Evolutionary conservation across 345 rosid species (phyloP), one percentile per base, ranked within the genome.

Genomic region (Atalantia buxifolia): DNA sequence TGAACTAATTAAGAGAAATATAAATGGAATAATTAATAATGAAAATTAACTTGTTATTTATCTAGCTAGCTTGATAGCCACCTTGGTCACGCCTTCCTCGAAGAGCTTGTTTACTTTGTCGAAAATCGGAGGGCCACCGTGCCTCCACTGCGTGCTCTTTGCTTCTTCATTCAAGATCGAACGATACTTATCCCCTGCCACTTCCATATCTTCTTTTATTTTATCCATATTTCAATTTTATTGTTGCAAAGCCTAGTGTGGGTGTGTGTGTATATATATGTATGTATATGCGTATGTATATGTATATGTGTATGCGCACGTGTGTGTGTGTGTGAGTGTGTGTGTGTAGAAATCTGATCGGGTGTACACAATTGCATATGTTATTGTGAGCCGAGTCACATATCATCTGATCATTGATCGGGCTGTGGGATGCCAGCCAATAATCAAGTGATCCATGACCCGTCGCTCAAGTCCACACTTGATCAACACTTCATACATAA

Each of bases 41-140:
- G 9, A 64, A 30, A 30, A 42, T 42, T 10, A 42, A 42, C 50
- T 42, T 10, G 16, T 42, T 10, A 42, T 42, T 9, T 12, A 12
- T 42, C 50, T 42, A 12, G 50, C 5, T 42, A 3, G 50, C 50
- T 42, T 42, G 18, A 12, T 12, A 35, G 19, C 53, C 66, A 86
- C 94, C 90, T 88, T 85, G 72, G 91, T 90, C 75, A 87, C 87
- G 86, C 94, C 96, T 81, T 86, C 83, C 68, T 90, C 92, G 36
- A 89, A 89, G 81, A 92, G 98, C 67, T 71, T 81, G 76, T 93
- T 93, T 13, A 86, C 92, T 18, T 2, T 55, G n/a, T 84, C 85
- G 33, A 82, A 93, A 0, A 64, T 69, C 3, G 96, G 96, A 83
- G 92, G 93, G 16, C 81, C 76, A 50, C 91, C 92, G 65, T 88